Evolutionary conservation across 108 stramenopile species (phyloP), one percentile per base, ranked within the genome.

Genomic region (Discostella pseudostelligera): DNA sequence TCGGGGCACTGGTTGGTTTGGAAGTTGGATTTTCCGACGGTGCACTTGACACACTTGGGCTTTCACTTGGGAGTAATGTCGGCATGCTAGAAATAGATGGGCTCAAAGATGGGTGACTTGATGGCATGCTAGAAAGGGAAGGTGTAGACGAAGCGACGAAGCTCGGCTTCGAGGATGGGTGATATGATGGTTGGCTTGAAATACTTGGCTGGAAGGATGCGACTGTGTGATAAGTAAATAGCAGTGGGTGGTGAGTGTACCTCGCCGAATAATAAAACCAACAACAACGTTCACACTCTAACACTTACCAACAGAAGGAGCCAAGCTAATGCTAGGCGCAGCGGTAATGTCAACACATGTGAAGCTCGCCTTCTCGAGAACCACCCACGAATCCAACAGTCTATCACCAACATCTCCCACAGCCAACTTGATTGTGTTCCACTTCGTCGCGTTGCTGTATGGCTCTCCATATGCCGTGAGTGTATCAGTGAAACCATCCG

Each of bases 401-500:
- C 17, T 22, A 60, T 76, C 75, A 0, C 74, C 74, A 0, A 68
- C 67, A 47, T 76, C 74, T 7, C 62, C 68, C 20, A 76, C 63
- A 9, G 54, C 68, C 57, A 76, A 50, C 37, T 69, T 76, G 16
- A 76, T 76, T 6, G 29, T 63, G 32, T 76, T 76, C 57, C 63
- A 65, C 19, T 37, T 26, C 0, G 2, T 0, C 0, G 48, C 8
- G 42, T 53, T 29, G 28, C 29, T 26, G 1, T 32, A 2, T 32
- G 75, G 58, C n/a, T 9, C 17, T 1, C 75, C 75, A 35, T 19
- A 14, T n/a, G 68, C 75, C 21, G 63, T 69, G 37, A 76, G 47
- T 17, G 48, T 69, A 42, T 47, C 11, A n/a, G 75, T 76, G 62
- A 76, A 65, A 26, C 75, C 75, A 69, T 76, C 75, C 0, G 75